These are phyloP conservation scores for Pelargonium cotyledonis DNA, from an alignment of 441 rosid genomes.

Conservation along the genomic window DNA sequence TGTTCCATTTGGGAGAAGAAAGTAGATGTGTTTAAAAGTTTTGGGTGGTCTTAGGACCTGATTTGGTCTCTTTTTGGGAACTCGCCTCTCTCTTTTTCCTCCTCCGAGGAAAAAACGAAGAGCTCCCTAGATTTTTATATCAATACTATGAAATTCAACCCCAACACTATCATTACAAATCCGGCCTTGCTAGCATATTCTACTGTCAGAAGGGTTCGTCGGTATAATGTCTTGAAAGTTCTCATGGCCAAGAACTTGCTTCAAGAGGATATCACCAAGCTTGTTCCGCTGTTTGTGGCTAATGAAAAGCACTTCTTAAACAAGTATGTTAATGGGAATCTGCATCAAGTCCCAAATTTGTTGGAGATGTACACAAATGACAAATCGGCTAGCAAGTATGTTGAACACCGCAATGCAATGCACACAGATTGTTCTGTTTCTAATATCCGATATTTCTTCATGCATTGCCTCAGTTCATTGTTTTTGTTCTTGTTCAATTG, in stretches of 20 bases:
- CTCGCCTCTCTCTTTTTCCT: background rate
- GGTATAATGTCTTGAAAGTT: background rate
- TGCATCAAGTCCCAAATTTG: no score
- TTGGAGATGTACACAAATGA: background rate
- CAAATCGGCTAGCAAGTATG: background rate
- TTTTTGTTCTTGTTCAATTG: no score
- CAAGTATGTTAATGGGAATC: no score
- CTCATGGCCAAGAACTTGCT: background rate
- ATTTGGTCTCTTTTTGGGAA: background rate
- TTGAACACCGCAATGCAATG: background rate
- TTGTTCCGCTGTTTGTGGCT: background rate
- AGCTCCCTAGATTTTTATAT: background rate
- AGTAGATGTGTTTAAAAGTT: background rate
- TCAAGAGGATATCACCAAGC: background rate
- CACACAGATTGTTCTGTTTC: no score
- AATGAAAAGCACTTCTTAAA: background rate
- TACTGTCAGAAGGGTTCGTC: background rate
- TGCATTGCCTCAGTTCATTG: no score
- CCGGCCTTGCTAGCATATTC: background rate
- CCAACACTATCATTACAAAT: background rate
- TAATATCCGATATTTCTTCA: no score
- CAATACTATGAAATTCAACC: background rate
- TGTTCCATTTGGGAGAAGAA: background rate
- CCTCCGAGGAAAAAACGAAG: background rate
- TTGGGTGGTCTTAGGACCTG: background rate